A percentile compares a stretch with the other conserved stretches of the same genome.
phyloP scores from a whole-genome alignment of 176 grass and related monocot genomes.

The Phoenix roebelenii region DNA sequence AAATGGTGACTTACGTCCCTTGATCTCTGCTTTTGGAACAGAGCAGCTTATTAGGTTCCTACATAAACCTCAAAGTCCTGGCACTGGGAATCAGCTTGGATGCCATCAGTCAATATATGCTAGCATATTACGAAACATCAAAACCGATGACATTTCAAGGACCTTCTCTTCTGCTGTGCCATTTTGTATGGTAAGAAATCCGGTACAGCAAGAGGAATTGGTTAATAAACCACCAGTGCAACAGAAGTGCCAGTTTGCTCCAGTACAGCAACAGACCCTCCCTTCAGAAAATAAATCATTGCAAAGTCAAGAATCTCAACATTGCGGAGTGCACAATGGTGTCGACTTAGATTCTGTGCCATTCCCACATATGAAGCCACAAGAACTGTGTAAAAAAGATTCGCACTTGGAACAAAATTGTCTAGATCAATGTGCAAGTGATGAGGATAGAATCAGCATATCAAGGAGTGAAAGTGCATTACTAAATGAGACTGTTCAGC shows the following conservation, averaged over 20 bases:
- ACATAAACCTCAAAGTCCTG: slow-evolving; percentile 38
- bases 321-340: slow-evolving; percentile 13
- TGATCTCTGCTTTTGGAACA: slow-evolving; percentile 25
- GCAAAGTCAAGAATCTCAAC: slow-evolving; percentile 20
- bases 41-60: slow-evolving; percentile 62
- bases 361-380: slow-evolving; percentile 22
- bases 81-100: slow-evolving; percentile 22
- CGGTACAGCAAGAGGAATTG: slow-evolving; percentile 23
- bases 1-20: slow-evolving; percentile 35
- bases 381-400: slow-evolving; percentile 17
- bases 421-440: slow-evolving; percentile 31
- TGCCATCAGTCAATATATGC: slow-evolving; percentile 60
- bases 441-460: slow-evolving; percentile 30
- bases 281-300: slow-evolving; percentile 3
- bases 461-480: slow-evolving; percentile 37
- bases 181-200: slow-evolving; percentile 23
- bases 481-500: slow-evolving; percentile 33
- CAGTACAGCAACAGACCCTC: slow-evolving; percentile 5
- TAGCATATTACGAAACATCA: slow-evolving; percentile 63
- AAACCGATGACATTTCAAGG: slow-evolving; percentile 32
- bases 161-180: slow-evolving; percentile 14
- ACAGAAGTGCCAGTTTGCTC: slow-evolving; percentile 10
- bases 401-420: slow-evolving; percentile 28
- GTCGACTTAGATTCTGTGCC: slow-evolving; percentile 20
- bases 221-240: slow-evolving; percentile 20